Percentiles rank a stretch among this genome's conserved stretches.
phyloP scores from a whole-genome alignment of 805 yeast species.

The Cyberlindnera misumaiensis region DNA sequence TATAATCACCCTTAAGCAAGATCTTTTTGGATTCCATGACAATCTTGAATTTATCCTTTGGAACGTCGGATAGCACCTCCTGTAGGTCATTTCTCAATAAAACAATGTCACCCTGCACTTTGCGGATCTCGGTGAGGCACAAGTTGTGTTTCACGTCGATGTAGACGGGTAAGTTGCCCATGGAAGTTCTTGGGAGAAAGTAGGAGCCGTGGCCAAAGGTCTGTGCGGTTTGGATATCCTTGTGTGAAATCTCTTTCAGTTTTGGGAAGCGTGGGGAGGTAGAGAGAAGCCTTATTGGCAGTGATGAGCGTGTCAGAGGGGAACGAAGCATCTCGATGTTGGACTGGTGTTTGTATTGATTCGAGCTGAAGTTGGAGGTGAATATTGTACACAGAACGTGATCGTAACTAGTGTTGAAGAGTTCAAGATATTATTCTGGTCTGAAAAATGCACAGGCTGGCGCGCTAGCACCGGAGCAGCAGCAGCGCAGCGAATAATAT shows the following conservation, averaged over 20 bases:
- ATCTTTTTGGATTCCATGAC: conserved; percentile 45
- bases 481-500: no score
- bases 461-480: no score
- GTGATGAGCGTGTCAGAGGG: neutral
- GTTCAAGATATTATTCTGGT: no score
- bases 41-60: conserved; percentile 40
- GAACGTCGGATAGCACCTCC: conserved; percentile 39
- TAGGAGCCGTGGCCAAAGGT: conserved; percentile 26
- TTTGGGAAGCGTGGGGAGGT: conserved; percentile 20
- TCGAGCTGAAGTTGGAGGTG: no score
- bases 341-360: no score
- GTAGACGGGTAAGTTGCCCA: conserved; percentile 79
- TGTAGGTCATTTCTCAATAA: conserved; percentile 64
- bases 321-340: neutral
- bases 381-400: no score
- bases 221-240: conserved; percentile 21
- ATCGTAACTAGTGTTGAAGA: no score
- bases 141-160: conserved; percentile 55
- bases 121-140: conserved; percentile 66
- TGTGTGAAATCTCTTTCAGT: conserved; percentile 23
- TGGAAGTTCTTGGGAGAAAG: conserved; percentile 40
- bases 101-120: conserved; percentile 59
- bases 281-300: conserved; percentile 2
- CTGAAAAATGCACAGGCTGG: no score
- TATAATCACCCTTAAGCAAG: conserved; percentile 21